Base-by-base conservation (phyloP, 1,139 yeast genomes). In the Suhomyces bribrorum region DNA sequence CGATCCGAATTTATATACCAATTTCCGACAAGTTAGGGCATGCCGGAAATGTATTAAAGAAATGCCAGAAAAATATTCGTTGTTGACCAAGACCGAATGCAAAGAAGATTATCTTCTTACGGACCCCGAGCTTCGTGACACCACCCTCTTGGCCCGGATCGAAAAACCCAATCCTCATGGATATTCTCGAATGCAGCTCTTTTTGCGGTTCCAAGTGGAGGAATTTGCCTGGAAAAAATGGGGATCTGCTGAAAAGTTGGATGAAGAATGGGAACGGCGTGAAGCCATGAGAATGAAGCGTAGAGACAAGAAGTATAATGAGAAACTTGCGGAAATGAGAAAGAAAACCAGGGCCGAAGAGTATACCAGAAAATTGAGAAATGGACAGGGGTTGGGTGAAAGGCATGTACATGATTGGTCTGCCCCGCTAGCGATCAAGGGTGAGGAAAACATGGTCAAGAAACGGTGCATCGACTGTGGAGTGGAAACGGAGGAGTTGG, bases 101-200 rank as follows among this genome's bases (percentile, higher is more conserved):
- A 79, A 82, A 36, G 94, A 86, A 50, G 99, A 94, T 62, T 94
- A 94, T 56, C 74, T 92, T 31, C 61, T 92, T 26, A 92, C 98
- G 0, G 97, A 92, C 41, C 94, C 97, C 0, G 98, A 94, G 59
- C 69, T 94, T 28, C 75, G 79, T 37, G 98, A 94, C 58, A 63
- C 62, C 4, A 69, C 64, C 2, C 62, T 89, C 20, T 69, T 94
- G 45, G 85, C 86, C 6, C 78, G 94, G 47, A 68, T 90, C 44
- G 96, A 89, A 49, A 86, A 90, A 52, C 90, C 96, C 6, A 94
- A 94, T 54, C 99, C 99, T 0, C 96, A 92, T 62, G 89, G 94
- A 32, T 94, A 81, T 62, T 85, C 90, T 36, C 75, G 94, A 54
- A 94, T 94, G 99, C 96, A 89, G 72, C 69, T 94, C 38, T 94